Conservation (phyloP, 2,329 filamentous ascomycete species). For the Shiraia bambusicola region DNA sequence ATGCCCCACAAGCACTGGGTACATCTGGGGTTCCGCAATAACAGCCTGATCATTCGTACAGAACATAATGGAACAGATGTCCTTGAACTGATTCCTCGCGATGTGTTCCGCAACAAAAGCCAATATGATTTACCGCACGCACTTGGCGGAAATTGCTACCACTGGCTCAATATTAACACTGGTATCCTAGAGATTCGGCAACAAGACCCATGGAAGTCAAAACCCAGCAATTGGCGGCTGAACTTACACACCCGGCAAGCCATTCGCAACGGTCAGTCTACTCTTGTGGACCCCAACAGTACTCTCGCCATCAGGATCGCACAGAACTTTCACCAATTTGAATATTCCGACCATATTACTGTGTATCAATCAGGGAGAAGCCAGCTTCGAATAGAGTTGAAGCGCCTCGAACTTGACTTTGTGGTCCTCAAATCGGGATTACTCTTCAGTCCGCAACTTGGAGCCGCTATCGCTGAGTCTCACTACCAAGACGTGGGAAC, state of each 20-base stretch:
- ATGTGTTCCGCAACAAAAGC: conserved; percentile 23
- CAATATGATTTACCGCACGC: conserved; percentile 54
- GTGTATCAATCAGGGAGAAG: conserved; percentile 48
- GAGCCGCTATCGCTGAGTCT: conserved; percentile 52
- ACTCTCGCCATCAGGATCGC: conserved; percentile 44
- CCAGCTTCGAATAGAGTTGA: conserved; percentile 52
- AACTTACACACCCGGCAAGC: conserved; percentile 21
- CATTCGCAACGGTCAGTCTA: conserved; percentile 19
- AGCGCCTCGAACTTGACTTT: conserved; percentile 57
- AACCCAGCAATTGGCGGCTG: conserved; percentile 46
- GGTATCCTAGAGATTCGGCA: conserved; percentile 56
- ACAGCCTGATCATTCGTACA: conserved; percentile 50
- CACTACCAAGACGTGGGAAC: conserved; percentile 61
- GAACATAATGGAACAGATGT: conserved; percentile 16
- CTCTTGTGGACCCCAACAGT: conserved; percentile 55
- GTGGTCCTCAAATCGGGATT: conserved; percentile 47
- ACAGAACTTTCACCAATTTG: conserved; percentile 55
- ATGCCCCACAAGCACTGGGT: conserved; percentile 48
- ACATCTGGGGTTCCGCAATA: conserved; percentile 56
- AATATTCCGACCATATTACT: conserved; percentile 46
- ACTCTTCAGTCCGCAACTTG: conserved; percentile 54
- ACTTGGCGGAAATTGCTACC: conserved; percentile 56
- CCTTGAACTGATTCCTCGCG: conserved; percentile 41
- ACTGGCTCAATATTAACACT: conserved; percentile 59
- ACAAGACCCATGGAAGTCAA: conserved; percentile 45